Evolutionary conservation across 2,329 filamentous ascomycete genomes (phyloP).

Genomic region (Aspergillus eucalypticola): DNA sequence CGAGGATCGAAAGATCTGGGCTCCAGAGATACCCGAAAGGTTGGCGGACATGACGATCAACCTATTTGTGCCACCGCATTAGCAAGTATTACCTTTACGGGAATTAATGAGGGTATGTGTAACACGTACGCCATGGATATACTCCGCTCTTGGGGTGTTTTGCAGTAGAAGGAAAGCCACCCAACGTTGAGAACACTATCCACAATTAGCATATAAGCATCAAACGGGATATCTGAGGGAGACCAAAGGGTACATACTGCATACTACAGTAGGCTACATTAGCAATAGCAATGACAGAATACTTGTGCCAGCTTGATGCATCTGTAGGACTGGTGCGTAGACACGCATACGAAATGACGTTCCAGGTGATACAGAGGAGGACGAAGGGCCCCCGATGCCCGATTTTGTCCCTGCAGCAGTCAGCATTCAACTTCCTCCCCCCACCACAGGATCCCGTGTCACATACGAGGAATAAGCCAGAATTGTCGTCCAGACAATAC

Average conservation of each 20-base stretch:
- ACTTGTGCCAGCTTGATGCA: conserved; percentile 30
- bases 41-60: conserved; percentile 62
- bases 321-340: conserved; percentile 30
- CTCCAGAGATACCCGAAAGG: conserved; percentile 62
- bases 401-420: conserved; percentile 28
- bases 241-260: conserved; percentile 31
- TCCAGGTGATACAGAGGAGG: conserved; percentile 39
- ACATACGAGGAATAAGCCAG: conserved; percentile 29
- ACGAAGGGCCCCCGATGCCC: conserved; percentile 39
- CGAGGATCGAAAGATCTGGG: conserved; percentile 56
- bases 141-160: conserved; percentile 59
- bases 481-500: conserved; percentile 30
- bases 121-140: conserved; percentile 61
- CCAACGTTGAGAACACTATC: conserved; percentile 55
- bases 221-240: neutral
- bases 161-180: conserved; percentile 59
- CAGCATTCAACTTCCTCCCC: conserved; percentile 13
- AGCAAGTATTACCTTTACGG: neutral
- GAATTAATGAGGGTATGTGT: conserved; percentile 13
- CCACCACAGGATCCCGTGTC: neutral
- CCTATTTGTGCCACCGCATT: conserved; percentile 16
- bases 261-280: conserved; percentile 37
- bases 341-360: conserved; percentile 40
- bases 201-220: neutral
- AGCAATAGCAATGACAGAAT: conserved; percentile 31